Base-by-base conservation (phyloP, 2,329 filamentous ascomycete genomes). In the Penicillium sp. region DNA sequence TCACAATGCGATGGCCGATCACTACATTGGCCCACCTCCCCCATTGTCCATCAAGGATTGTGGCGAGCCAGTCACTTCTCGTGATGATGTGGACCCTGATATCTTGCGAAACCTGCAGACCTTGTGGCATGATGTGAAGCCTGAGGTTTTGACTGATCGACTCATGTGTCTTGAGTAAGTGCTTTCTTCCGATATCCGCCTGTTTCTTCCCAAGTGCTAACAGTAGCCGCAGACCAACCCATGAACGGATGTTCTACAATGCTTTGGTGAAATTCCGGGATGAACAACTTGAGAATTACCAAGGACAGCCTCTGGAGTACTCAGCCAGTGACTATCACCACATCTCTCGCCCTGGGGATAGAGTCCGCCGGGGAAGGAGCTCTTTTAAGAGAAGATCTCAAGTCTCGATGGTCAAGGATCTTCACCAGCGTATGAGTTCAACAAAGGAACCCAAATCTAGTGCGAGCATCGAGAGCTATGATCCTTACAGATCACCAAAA, bases 261-360 rank as follows among this genome's bases (percentile, higher is more conserved):
- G 84, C 96, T 20, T 83, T 99, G 7, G 78, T 89, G 64, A 90
- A 89, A 73, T 96, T 96, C 73, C 86, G 91, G 47, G 88, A 96
- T 64, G 88, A 91, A 63, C 89, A 95, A 67, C 77, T 96, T 1
- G 93, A 98, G 73, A 91, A 96, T 71, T 98, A 95, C 71, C 78
- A 82, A 56, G 89, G 89, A 60, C 87, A 88, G 34, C 85, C 90
- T 22, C 80, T 97, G 57, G 86, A 86, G n/a, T 90, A 95, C 71
- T 96, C 94, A 0, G 85, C 89, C 57, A 96, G 92, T 75, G 94
- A 98, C 71, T 95, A 96, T 68, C 94, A 97, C 69, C 92, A 96
- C 69, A 84, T 90, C 28, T 77, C 76, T n/a, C 71, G 71, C 25
- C 69, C 71, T 10, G 53, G 71, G 17, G 67, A 64, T 3, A 79